A percentile compares a stretch with the other conserved stretches of the same genome.
Evolutionary conservation across 441 rosid species (phyloP).

Genomic region (Corymbia calophylla): DNA sequence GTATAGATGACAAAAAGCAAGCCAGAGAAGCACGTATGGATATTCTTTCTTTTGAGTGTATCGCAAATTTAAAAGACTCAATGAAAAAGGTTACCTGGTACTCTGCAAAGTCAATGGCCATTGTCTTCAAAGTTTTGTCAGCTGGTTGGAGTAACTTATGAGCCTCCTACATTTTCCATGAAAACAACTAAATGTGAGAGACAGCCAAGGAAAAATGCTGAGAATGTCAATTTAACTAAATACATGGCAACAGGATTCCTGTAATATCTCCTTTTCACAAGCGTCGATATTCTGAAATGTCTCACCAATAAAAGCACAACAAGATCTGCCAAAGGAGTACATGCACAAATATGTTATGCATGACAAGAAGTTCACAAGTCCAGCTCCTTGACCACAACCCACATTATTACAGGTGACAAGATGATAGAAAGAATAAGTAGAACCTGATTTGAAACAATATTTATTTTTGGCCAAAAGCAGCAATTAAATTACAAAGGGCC

Average conservation of each 20-base stretch:
- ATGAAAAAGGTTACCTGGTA: constrained; percentile 49
- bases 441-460: not conserved
- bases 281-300: not conserved
- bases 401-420: not conserved
- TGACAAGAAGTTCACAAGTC: not conserved
- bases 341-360: not conserved
- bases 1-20: not conserved
- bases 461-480: not conserved
- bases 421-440: not conserved
- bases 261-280: not conserved
- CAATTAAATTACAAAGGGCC: not conserved
- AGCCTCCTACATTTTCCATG: constrained; percentile 56
- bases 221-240: not conserved
- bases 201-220: not conserved
- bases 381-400: not conserved
- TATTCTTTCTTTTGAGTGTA: not conserved
- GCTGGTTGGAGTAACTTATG: constrained; percentile 87
- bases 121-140: constrained; percentile 74
- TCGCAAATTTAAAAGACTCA: not conserved
- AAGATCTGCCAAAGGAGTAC: not conserved
- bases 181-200: not conserved
- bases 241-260: not conserved
- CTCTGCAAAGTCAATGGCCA: constrained; percentile 98
- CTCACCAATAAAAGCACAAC: not conserved
- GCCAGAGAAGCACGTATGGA: not conserved